phyloP scores from a whole-genome alignment of 768 basidiomycete genomes.

The Paxillus rubicundulus region DNA sequence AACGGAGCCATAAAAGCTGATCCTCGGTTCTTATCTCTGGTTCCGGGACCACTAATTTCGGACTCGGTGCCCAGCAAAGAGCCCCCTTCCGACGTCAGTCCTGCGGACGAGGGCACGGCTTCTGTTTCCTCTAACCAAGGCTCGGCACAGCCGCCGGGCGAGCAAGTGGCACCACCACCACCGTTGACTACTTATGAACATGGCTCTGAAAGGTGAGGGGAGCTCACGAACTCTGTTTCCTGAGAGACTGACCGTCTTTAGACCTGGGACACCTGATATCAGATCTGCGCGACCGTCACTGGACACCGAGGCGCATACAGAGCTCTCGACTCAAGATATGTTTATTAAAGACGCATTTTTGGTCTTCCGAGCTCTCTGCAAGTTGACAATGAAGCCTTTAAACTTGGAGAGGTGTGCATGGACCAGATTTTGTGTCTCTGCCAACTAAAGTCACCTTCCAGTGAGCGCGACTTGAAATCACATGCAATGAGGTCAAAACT shows the following conservation, averaged over 20 bases:
- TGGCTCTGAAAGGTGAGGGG: constrained; percentile 22
- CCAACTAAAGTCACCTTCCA: constrained; percentile 32
- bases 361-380: constrained; percentile 95
- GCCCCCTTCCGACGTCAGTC: constrained; percentile 1
- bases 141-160: neutral
- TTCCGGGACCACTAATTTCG: neutral
- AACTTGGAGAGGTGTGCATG: constrained; percentile 80
- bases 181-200: constrained; percentile 5
- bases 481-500: constrained; percentile 97
- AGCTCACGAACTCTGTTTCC: neutral
- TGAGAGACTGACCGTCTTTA: constrained; percentile 4
- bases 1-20: constrained; percentile 6
- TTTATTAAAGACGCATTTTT: constrained; percentile 98
- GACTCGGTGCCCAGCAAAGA: neutral
- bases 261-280: constrained; percentile 12
- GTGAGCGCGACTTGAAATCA: constrained; percentile 93
- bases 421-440: neutral
- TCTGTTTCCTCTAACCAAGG: constrained; percentile 2
- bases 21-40: constrained; percentile 11
- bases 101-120: neutral
- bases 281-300: constrained; percentile 24
- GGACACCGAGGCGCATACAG: constrained; percentile 31
- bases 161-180: neutral
- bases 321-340: constrained; percentile 76
- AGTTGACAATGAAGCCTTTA: constrained; percentile 96